Percentiles rank a stretch among this genome's conserved stretches.
phyloP scores from a whole-genome alignment of 2,329 filamentous ascomycete species.

The Colletotrichum paranaense region DNA sequence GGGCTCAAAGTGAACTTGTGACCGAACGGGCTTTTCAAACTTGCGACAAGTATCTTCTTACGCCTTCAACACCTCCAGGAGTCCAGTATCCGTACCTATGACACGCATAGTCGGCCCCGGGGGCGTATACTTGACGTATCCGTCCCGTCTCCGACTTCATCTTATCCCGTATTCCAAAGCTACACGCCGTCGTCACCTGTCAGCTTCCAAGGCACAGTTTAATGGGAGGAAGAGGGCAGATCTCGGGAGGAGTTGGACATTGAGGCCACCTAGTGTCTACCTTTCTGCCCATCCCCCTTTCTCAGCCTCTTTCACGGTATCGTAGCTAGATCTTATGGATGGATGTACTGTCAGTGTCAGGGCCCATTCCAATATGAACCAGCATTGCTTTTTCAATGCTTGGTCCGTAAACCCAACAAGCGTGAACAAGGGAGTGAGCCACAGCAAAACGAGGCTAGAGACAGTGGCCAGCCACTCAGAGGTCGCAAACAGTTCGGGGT shows the following conservation, averaged over 20 bases:
- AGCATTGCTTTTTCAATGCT: conserved; percentile 5
- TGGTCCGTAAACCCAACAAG: conserved; percentile 6
- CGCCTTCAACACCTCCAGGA: background rate
- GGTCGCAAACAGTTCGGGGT: background rate
- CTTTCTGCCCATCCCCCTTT: background rate
- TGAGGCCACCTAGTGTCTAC: conserved; percentile 4
- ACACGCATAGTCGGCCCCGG: conserved; percentile 15
- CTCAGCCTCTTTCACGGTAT: background rate
- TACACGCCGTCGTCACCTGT: conserved; percentile 15
- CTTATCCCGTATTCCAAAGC: background rate
- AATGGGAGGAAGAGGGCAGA: conserved; percentile 11
- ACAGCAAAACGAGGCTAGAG: conserved; percentile 29
- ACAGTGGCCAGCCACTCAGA: conserved; percentile 27
- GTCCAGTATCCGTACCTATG: background rate
- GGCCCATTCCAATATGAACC: conserved; percentile 29
- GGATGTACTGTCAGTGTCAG: conserved; percentile 1
- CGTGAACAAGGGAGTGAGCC: conserved; percentile 27
- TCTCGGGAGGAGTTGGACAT: background rate
- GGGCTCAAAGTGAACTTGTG: background rate
- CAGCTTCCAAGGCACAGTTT: background rate
- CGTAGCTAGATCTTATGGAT: no score
- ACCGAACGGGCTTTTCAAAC: background rate
- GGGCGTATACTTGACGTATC: background rate
- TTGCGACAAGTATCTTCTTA: background rate
- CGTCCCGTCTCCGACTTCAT: conserved; percentile 1